Base-by-base conservation (phyloP, 129 eudicot species). In the Tagetes erecta region DNA sequence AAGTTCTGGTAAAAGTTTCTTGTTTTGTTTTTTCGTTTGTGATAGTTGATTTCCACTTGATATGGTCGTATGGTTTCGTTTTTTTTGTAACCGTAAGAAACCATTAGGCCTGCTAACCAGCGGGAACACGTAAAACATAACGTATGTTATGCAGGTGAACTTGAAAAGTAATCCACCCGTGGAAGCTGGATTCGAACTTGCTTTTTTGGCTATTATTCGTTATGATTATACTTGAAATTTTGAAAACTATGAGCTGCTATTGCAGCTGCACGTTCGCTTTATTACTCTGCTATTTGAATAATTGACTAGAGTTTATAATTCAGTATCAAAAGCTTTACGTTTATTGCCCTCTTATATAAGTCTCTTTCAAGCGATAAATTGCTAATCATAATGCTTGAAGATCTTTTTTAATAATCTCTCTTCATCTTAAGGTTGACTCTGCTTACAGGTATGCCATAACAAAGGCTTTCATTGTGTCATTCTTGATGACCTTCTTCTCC, bases 381-480 rank as follows among this genome's bases (percentile, higher is more conserved):
- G 75, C 9, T 36, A n/a, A 44, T 67, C 37, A 7, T 70, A 11
- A 1, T 51, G 64, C 38, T 9, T 20, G 38, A 51, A 33, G 6
- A n/a, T 38, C 0, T 3, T 14, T 3, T 1, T 12, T n/a, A 37
- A 14, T 11, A 40, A 37, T 30, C 46, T 51, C 13, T 68, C 33
- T 12, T 45, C 42, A 45, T 44, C 58, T 55, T 55, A 55, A 30
- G 27, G 1, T 27, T 71, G 33, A 11, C 11, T 10, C 8, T 44
- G 7, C 37, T 49, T 70, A 5, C 67, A 78, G 82, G 82, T 80
- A 80, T 41, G 84, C 84, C 40, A 80, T 80, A 67, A 80, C 84
- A 56, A 80, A 92, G 84, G 96, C 97, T 53, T 84, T 91, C 78
- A 84, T 86, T 37, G 77, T 91, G 42, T 90, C 96, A 14, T 68